phyloP scores from a whole-genome alignment of 495 filamentous ascomycete species.

The Paragyromitra xinjiangensis region DNA sequence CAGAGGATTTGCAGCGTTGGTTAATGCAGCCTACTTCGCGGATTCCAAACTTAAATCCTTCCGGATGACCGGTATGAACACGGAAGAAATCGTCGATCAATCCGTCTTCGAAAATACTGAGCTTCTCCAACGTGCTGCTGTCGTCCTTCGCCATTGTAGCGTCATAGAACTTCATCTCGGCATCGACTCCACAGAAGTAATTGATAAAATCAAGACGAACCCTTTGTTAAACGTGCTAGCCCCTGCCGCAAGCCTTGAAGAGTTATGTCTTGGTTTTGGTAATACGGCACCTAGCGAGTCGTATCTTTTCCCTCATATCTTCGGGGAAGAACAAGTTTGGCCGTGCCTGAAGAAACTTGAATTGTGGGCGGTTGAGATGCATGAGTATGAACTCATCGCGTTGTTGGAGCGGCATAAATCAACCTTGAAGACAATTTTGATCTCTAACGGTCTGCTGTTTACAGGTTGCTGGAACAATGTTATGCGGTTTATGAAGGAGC shows the following conservation, averaged over 20 bases:
- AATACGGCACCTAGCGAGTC: constrained; percentile 38
- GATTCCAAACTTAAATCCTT: constrained; percentile 33
- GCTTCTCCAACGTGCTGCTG: constrained; percentile 39
- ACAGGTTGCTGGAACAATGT: constrained; percentile 49
- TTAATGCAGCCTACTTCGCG: constrained; percentile 33
- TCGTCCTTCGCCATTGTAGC: constrained; percentile 25
- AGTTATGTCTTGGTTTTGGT: constrained; percentile 46
- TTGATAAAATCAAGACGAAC: constrained; percentile 32
- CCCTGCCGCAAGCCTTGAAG: constrained; percentile 37
- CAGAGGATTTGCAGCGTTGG: constrained; percentile 34
- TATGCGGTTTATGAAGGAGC: constrained; percentile 48
- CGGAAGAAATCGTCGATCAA: constrained; percentile 40
- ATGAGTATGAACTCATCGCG: constrained; percentile 43
- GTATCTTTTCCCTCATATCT: constrained; percentile 42
- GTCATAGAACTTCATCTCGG: constrained; percentile 41
- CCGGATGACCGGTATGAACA: constrained; percentile 43
- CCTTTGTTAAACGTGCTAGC: constrained; percentile 39
- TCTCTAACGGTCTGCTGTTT: constrained; percentile 34
- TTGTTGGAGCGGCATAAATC: constrained; percentile 41
- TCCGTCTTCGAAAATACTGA: constrained; percentile 40
- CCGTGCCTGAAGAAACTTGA: constrained; percentile 39
- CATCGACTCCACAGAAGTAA: constrained; percentile 30
- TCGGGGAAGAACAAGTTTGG: constrained; percentile 47
- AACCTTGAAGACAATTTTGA: constrained; percentile 37
- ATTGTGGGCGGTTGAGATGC: constrained; percentile 45